phyloP scores from a whole-genome alignment of 2,329 filamentous ascomycete species.

The Neofusicoccum laricinum region DNA sequence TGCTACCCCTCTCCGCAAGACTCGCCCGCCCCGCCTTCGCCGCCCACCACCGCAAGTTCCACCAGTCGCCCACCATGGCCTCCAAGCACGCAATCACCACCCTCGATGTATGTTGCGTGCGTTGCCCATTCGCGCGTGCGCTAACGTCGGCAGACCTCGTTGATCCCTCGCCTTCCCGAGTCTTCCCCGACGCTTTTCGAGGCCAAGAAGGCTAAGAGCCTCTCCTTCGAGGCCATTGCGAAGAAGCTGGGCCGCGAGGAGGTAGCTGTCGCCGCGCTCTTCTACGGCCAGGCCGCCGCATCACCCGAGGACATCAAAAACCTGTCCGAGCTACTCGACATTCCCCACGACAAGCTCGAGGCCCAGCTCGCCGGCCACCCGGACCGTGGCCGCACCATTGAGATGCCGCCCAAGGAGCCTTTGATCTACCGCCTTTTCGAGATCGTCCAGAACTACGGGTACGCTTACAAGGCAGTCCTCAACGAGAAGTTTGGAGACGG shows the following conservation, averaged over 20 bases:
- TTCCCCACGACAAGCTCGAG: slow-evolving; percentile 57
- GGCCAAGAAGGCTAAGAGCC: slow-evolving; percentile 71
- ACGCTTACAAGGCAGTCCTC: slow-evolving; percentile 89
- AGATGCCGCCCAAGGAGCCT: slow-evolving; percentile 82
- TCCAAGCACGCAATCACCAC: slow-evolving; percentile 34
- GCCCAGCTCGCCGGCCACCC: slow-evolving; percentile 70
- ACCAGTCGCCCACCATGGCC: slow-evolving; percentile 32
- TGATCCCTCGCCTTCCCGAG: slow-evolving; percentile 66
- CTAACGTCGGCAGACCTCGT: slow-evolving; percentile 53
- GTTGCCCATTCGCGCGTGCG: not conserved
- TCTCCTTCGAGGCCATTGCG: slow-evolving; percentile 78
- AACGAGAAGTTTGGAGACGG: slow-evolving; percentile 83
- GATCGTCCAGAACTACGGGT: slow-evolving; percentile 95
- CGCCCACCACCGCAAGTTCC: slow-evolving; percentile 27
- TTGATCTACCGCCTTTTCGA: slow-evolving; percentile 90
- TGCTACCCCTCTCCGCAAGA: slow-evolving; percentile 24
- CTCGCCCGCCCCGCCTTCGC: slow-evolving; percentile 24
- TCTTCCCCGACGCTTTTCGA: slow-evolving; percentile 73
- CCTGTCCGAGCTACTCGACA: slow-evolving; percentile 63
- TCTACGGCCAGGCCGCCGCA: slow-evolving; percentile 82
- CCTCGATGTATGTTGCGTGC: slow-evolving; percentile 28
- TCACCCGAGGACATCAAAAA: slow-evolving; percentile 66
- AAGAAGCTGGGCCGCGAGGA: slow-evolving; percentile 72
- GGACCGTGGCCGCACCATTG: slow-evolving; percentile 73
- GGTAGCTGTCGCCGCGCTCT: slow-evolving; percentile 81